Evolutionary conservation across 2,329 filamentous ascomycete species (phyloP), one percentile per base, ranked within the genome.

Genomic region (Pestalotiopsis sp.): DNA sequence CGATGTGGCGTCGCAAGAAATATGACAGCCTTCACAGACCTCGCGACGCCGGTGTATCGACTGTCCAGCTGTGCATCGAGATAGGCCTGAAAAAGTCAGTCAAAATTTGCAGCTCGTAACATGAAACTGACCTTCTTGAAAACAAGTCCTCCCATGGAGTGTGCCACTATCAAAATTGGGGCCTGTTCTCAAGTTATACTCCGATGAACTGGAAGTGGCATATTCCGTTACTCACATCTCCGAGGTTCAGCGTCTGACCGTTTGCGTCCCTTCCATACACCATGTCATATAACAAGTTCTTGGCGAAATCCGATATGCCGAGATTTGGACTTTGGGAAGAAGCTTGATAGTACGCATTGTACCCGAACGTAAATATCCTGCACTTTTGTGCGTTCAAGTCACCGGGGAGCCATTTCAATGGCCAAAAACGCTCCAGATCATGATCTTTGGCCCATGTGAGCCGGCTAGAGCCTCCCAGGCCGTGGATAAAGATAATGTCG

Each of bases 121-220:
- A 20, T 36, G 31, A 6, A 5, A 14, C 25, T 64, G n/a, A 70
- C 70, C 66, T 71, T 67, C 23, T 71, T 71, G 57, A 71, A 70
- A 1, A 71, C 68, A 4, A 71, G 59, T 17, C 70, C 68, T 12
- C 70, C 70, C 70, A 71, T 71, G 2, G 70, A 71, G 65, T 71
- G 70, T 3, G 58, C 57, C 1, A 71, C 63, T 39, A 71, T 58
- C 23, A 71, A 27, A 27, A 70, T 56, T 6, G 68, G 68, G 5
- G 31, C 52, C 69, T 71, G 41, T 36, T 20, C 14, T 7, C 14
- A 49, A 31, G 31, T 39, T 27, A 38, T 23, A 39, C 25, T 27
- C 17, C 27, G 27, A 31, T 31, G 27, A 31, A 31, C 27, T 17
- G 4, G 27, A 23, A n/a, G 20, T 9, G 14, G 3, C 12, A 27